Base-by-base conservation (phyloP, 352 stramenopile species). In the Ophiocytium majus region DNA sequence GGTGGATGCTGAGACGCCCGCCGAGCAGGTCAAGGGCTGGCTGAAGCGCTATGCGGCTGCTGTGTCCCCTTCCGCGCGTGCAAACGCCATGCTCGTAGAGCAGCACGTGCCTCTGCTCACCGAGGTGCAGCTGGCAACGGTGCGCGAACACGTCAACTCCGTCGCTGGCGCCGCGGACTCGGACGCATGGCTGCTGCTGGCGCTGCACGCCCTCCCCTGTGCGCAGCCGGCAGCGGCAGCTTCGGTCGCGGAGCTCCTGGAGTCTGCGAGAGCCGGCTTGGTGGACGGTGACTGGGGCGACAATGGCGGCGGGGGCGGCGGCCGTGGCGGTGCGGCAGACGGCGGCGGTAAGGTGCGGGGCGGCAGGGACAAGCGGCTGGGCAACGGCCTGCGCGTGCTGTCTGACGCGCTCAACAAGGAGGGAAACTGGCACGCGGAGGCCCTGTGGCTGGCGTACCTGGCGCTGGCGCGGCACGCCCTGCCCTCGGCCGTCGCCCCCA, bases 111-210 rank as follows among this genome's bases (percentile, higher is more conserved):
- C n/a, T n/a, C n/a, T n/a, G n/a, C n/a, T n/a, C n/a, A n/a, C n/a
- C n/a, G 0, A 81, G 23, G 36, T 31, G 33, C 35, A 74, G 9
- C n/a, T 17, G 5, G 78, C 19, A 28, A 37, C 78, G 31, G 33
- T 84, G n/a, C 63, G 34, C 63, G 63, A 76, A 0, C n/a, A 36
- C 34, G 32, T 79, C 33, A 43, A 28, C n/a, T 50, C 43, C 31
- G 43, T 32, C 17, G 10, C 33, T 36, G 71, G 80, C 17, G 64
- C 66, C 23, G 66, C 35, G 23, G 57, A 84, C 37, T 64, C 83
- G 0, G 83, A 86, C 57, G 78, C 34, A n/a, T 86, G 83, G 83
- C 43, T 86, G 23, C 83, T 86, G 33, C 63, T 86, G 37, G 83
- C 83, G 34, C 66, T 86, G 76, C 83, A 86, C 50, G 76, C 32